Conservation (phyloP, 257 asterid genomes). For the Knoxia roxburghii region DNA sequence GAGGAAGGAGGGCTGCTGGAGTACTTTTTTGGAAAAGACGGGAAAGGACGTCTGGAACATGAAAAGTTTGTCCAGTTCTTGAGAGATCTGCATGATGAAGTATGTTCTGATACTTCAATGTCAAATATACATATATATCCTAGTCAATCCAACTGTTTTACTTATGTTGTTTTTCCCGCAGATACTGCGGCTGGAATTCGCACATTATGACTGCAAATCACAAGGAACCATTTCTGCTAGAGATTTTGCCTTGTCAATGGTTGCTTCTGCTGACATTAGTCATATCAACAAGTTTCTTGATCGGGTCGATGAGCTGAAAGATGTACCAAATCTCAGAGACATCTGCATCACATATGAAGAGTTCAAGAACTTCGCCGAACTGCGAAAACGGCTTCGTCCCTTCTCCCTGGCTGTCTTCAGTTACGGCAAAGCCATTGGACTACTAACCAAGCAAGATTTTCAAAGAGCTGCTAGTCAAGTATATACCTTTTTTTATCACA, state of each 20-base stretch:
- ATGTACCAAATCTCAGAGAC: conserved; percentile 48
- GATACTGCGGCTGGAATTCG: conserved; percentile 76
- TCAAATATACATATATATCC: no score
- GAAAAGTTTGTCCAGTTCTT: conserved; percentile 64
- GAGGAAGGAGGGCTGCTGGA: conserved; percentile 76
- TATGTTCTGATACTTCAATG: conserved; percentile 8
- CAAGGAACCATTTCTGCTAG: conserved; percentile 71
- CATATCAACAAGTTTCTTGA: conserved; percentile 80
- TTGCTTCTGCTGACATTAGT: conserved; percentile 81
- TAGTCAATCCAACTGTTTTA: background rate
- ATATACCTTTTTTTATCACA: conserved; percentile 5
- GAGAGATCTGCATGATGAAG: conserved; percentile 80
- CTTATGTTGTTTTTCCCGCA: conserved; percentile 16
- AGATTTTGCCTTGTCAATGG: conserved; percentile 74
- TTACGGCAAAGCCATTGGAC: conserved; percentile 68
- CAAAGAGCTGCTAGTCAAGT: conserved; percentile 75
- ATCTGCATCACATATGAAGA: conserved; percentile 56
- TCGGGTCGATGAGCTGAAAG: conserved; percentile 53
- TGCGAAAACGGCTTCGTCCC: conserved; percentile 49
- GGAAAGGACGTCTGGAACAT: conserved; percentile 54
- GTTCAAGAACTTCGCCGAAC: conserved; percentile 64
- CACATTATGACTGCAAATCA: conserved; percentile 71
- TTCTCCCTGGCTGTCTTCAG: conserved; percentile 78
- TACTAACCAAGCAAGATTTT: conserved; percentile 62
- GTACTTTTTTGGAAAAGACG: conserved; percentile 77